A percentile compares a stretch with the other conserved stretches of the same genome.
phyloP scores from a whole-genome alignment of 257 asterid species.

The Solanum clarkiae region DNA sequence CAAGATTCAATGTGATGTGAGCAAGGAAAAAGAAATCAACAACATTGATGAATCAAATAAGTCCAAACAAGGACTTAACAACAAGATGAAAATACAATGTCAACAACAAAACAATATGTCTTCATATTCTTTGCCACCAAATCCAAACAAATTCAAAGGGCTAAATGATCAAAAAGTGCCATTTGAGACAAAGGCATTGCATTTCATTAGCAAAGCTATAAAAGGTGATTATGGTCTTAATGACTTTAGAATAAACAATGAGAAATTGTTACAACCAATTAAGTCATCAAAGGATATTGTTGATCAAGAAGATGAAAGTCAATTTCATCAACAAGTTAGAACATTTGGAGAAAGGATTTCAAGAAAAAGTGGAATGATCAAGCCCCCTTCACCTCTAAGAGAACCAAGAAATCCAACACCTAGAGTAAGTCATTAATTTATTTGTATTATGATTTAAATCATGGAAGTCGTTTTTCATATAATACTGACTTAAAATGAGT shows the following conservation, averaged over 20 bases:
- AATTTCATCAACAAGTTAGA: conserved; percentile 18
- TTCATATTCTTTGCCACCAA: conserved; percentile 19
- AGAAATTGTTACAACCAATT: conserved; percentile 8
- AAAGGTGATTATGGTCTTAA: conserved; percentile 57
- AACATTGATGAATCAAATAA: conserved; percentile 10
- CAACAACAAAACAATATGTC: neutral
- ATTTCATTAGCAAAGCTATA: conserved; percentile 79
- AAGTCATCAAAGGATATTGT: conserved; percentile 9
- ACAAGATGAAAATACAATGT: conserved; percentile 6
- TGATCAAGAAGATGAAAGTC: conserved; percentile 21
- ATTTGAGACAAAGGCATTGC: conserved; percentile 63
- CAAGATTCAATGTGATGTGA: conserved; percentile 40
- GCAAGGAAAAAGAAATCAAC: conserved; percentile 23
- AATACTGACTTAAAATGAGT: neutral
- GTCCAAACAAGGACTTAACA: neutral
- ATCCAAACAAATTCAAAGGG: conserved; percentile 3
- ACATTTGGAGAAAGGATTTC: conserved; percentile 20
- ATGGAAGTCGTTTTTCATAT: neutral
- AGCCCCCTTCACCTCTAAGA: conserved; percentile 48
- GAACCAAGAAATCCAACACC: conserved; percentile 62
- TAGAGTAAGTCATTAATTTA: conserved; percentile 23
- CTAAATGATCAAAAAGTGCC: conserved; percentile 17
- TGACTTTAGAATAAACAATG: conserved; percentile 26
- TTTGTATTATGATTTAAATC: neutral
- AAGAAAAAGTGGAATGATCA: conserved; percentile 27